phyloP scores from a whole-genome alignment of 164 flowering plant genomes.

The Kingdonia uniflora region DNA sequence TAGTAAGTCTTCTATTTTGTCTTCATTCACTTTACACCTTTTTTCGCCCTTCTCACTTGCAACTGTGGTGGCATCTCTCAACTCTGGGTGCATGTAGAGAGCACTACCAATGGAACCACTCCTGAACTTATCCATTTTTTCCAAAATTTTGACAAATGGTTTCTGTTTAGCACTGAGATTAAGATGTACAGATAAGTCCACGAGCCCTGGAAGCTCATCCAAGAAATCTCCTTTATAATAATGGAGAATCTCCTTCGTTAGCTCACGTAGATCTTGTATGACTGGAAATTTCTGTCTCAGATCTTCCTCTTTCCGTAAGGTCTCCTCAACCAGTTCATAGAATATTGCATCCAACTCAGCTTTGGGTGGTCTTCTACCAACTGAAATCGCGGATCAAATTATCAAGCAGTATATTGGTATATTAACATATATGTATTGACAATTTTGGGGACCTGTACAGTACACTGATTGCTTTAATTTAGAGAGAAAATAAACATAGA shows the following conservation, averaged over 20 bases:
- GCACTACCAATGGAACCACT: conserved; percentile 48
- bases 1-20: conserved; percentile 29
- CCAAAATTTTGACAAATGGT: conserved; percentile 26
- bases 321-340: conserved; percentile 63
- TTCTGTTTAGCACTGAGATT: conserved; percentile 44
- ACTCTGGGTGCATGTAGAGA: conserved; percentile 57
- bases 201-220: conserved; percentile 87
- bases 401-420: no score
- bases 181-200: conserved; percentile 64
- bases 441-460: no score
- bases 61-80: conserved; percentile 35
- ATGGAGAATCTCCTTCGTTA: conserved; percentile 73
- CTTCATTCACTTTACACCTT: conserved; percentile 10
- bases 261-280: conserved; percentile 73
- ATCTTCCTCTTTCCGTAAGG: conserved; percentile 57
- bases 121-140: conserved; percentile 40
- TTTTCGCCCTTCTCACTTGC: conserved; percentile 12
- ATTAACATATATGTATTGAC: no score
- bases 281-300: conserved; percentile 44
- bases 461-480: no score
- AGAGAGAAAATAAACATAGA: no score
- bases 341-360: conserved; percentile 31
- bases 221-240: conserved; percentile 85
- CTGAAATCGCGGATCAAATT: conserved; percentile 1
- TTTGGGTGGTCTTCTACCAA: conserved; percentile 32